Evolutionary conservation across 371 early-diverging fungal genomes (phyloP).

Genomic region (Syncephalis fuscata): DNA sequence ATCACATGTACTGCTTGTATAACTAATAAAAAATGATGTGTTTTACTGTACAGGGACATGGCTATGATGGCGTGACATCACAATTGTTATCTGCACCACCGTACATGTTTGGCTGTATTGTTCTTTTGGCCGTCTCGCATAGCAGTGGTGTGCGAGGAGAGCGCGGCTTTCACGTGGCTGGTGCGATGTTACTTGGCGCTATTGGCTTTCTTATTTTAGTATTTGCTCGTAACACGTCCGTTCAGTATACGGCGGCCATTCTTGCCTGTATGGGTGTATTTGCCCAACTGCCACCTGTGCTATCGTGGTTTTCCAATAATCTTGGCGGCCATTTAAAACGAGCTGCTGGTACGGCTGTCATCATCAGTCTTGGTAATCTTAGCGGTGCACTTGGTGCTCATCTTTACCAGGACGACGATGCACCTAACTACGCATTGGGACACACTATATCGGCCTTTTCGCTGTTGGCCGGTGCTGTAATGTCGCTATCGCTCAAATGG

Average conservation of each 20-base stretch:
- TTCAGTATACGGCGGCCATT: constrained; percentile 24
- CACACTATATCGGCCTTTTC: neutral
- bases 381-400: constrained; percentile 21
- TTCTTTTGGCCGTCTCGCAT: neutral
- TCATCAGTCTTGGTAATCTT: constrained; percentile 40
- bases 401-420: neutral
- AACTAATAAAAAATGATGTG: too few relatives aligned
- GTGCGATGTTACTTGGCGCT: neutral
- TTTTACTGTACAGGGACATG: neutral
- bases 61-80: neutral
- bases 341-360: constrained; percentile 34
- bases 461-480: too few relatives aligned
- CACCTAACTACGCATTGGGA: neutral
- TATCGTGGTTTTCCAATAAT: constrained; percentile 41
- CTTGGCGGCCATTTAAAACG: constrained; percentile 45
- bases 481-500: neutral
- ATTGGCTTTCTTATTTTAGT: neutral
- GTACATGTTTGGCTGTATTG: neutral
- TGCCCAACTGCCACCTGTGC: constrained; percentile 30
- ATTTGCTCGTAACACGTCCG: neutral
- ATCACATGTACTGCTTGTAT: too few relatives aligned
- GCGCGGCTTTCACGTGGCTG: neutral
- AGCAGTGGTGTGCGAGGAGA: neutral
- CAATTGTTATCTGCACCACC: neutral
- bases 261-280: constrained; percentile 36